Percentiles rank a stretch among this genome's conserved stretches.
Evolutionary conservation across 2,329 filamentous ascomycete genomes (phyloP).

Genomic region (Colletotrichum gigasporum): DNA sequence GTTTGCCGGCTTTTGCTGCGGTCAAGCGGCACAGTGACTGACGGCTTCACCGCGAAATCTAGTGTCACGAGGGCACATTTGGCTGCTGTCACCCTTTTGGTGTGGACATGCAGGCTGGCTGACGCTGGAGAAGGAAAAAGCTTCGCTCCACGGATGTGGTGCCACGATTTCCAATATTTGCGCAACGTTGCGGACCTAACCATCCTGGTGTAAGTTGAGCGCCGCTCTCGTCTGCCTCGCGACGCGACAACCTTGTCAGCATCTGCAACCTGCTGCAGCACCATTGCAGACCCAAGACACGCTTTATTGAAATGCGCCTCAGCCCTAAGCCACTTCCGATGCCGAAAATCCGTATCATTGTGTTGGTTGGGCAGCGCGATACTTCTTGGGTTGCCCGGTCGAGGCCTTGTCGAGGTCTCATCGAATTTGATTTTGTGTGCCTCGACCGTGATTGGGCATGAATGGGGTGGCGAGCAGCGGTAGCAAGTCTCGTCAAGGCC

Average conservation of each 20-base stretch:
- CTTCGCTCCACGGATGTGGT: conserved; percentile 6
- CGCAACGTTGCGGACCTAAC: neutral
- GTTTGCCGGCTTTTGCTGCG: conserved; percentile 8
- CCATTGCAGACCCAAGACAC: neutral
- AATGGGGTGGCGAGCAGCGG: too few relatives aligned
- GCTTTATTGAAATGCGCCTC: conserved; percentile 21
- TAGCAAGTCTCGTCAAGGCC: neutral
- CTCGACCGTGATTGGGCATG: too few relatives aligned
- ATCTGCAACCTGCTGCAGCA: neutral
- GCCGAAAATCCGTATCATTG: neutral
- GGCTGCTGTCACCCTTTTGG: neutral
- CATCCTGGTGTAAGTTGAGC: neutral
- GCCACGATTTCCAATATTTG: conserved; percentile 3
- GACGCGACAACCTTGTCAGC: conserved; percentile 12
- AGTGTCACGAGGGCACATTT: conserved; percentile 5
- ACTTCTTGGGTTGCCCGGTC: too few relatives aligned
- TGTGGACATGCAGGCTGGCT: neutral
- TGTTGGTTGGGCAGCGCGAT: too few relatives aligned
- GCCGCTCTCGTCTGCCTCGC: neutral
- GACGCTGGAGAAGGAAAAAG: neutral
- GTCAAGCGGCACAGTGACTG: conserved; percentile 17
- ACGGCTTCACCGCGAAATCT: conserved; percentile 14
- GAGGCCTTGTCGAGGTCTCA: too few relatives aligned
- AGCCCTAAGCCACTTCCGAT: conserved; percentile 25
- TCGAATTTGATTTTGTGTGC: too few relatives aligned